phyloP scores from a whole-genome alignment of 257 asterid species.

The Primulina huaijiensis region DNA sequence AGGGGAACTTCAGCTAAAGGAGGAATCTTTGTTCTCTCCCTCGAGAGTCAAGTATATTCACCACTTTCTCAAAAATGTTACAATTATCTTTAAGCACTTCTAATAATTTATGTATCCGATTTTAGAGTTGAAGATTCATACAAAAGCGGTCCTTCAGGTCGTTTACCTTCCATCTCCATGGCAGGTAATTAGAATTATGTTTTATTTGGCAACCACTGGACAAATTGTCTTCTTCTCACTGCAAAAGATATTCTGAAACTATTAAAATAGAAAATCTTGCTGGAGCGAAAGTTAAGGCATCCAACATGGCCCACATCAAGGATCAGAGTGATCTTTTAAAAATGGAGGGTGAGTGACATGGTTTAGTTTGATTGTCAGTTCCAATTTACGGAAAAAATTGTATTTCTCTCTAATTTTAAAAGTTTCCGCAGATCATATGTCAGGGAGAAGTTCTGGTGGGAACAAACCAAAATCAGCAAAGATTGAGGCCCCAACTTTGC shows the following conservation, averaged over 20 bases:
- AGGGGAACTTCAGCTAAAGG: constrained; percentile 68
- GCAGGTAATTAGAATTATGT: constrained; percentile 43
- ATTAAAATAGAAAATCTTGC: constrained; percentile 28
- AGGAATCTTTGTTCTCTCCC: constrained; percentile 60
- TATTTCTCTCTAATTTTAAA: constrained; percentile 15
- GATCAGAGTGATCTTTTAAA: constrained; percentile 55
- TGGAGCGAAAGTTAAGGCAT: constrained; percentile 59
- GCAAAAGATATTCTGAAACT: constrained; percentile 18
- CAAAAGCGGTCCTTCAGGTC: constrained; percentile 61
- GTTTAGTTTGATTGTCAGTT: constrained; percentile 11
- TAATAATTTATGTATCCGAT: constrained; percentile 22
- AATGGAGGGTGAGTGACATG: constrained; percentile 48
- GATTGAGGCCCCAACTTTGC: constrained; percentile 55
- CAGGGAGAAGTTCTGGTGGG: constrained; percentile 63
- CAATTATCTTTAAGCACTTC: constrained; percentile 26
- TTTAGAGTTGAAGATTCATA: constrained; percentile 69
- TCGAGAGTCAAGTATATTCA: constrained; percentile 66
- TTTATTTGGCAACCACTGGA: constrained; percentile 13
- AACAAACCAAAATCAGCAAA: constrained; percentile 53
- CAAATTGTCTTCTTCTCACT: background rate
- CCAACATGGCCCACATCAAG: constrained; percentile 51
- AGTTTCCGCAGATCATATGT: constrained; percentile 31
- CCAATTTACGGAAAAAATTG: background rate
- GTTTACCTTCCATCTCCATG: constrained; percentile 49
- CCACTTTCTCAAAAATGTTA: constrained; percentile 22